Base-by-base conservation (phyloP, 371 early-diverging fungal species). In the Rhizopus arrhizus region DNA sequence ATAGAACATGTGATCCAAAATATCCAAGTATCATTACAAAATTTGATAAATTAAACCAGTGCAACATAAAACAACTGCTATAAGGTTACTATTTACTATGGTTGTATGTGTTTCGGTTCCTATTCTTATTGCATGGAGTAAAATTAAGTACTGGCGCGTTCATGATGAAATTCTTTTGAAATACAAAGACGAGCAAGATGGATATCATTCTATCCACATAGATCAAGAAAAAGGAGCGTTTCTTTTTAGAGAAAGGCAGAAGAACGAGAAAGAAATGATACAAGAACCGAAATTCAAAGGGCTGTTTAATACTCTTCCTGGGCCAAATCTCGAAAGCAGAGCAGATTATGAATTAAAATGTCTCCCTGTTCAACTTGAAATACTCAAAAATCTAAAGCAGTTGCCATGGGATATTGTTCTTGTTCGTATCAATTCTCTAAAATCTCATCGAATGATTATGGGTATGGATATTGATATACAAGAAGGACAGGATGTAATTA, bases 21-120 rank as follows among this genome's bases (percentile, higher is more conserved):
- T 41, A 55, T 31, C 55, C 55, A 31, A 41, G 41, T 42, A 41
- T 55, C 13, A 55, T 55, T 32, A 55, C 9, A 15, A 28, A 41
- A 22, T 55, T 41, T 55, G 55, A 55, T 32, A 41, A 12, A 32
- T 29, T 29, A 29, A n/a, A 31, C 28, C 31, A 29, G 5, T 5
- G n/a, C 28, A 28, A 11, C 38, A 29, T 1, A 28, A 28, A 41
- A 41, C 16, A 4, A 12, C 41, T 13, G 28, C 22, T n/a, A 35
- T 40, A 29, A 42, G 12, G 9, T 29, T 41, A 41, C 29, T 13
- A 12, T 29, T 34, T 42, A n/a, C 34, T 31, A 22, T 42, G 11
- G 38, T 41, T 40, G 11, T 55, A 28, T 4, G 38, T 10, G 0
- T 41, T 13, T 41, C 22, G 12, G 31, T 55, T n/a, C 55, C 55